A percentile compares a stretch with the other conserved stretches of the same genome.
Evolutionary conservation across 768 basidiomycete species (phyloP).

Genomic region (Saitozyma podzolica): DNA sequence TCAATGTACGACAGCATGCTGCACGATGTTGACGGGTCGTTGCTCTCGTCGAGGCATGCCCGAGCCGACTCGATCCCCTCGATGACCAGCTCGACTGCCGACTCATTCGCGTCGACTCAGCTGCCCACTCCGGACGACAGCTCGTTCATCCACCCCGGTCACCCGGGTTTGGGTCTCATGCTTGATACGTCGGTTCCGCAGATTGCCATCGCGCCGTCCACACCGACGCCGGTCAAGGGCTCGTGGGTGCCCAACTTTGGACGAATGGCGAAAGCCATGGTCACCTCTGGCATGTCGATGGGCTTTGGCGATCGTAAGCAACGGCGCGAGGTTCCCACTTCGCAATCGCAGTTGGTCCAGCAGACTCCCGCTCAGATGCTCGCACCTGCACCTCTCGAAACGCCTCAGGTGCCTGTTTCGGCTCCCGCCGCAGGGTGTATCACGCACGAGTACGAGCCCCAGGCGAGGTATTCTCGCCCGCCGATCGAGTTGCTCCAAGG

Average conservation of each 20-base stretch:
- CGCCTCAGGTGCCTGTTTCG: neutral
- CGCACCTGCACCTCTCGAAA: neutral
- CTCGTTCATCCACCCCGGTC: too few species aligned
- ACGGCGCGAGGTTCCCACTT: too few species aligned
- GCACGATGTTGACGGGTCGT: too few species aligned
- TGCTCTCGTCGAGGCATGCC: too few species aligned
- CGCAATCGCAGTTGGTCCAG: neutral
- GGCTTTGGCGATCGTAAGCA: constrained; percentile 14
- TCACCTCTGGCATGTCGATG: constrained; percentile 30
- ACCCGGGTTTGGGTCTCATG: too few species aligned
- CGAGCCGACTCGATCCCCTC: too few species aligned
- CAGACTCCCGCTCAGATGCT: neutral
- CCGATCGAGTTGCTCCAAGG: constrained; percentile 11
- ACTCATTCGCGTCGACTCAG: too few species aligned
- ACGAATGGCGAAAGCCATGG: constrained; percentile 42
- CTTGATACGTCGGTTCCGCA: too few species aligned
- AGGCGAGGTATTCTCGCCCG: neutral
- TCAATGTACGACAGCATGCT: too few species aligned
- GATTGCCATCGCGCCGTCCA: too few species aligned
- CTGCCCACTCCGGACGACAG: too few species aligned
- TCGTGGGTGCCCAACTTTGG: constrained; percentile 41
- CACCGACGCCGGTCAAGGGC: neutral
- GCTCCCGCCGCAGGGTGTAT: neutral
- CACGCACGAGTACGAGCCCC: neutral
- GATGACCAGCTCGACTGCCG: too few species aligned